Evolutionary conservation across 257 asterid genomes (phyloP).

Genomic region (Rehmannia glutinosa): DNA sequence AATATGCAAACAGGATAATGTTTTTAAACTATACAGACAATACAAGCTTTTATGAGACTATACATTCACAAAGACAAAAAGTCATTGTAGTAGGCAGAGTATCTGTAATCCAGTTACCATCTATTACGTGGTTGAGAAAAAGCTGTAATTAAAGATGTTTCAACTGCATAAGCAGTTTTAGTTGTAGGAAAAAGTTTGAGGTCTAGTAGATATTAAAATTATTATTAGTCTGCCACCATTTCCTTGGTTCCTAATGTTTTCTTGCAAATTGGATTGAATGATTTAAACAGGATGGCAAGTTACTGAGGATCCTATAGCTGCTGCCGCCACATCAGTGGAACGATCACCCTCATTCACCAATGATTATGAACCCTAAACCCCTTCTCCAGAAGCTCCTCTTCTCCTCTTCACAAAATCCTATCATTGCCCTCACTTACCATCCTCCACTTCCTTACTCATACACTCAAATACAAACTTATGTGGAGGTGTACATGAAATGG

Average conservation of each 20-base stretch:
- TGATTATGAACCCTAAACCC: constrained; percentile 2
- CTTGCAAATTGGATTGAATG: neutral
- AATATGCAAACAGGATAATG: no score
- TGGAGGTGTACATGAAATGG: constrained; percentile 87
- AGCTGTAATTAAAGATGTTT: no score
- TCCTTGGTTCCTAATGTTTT: neutral
- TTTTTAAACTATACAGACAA: no score
- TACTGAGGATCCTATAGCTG: neutral
- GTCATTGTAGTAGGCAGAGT: no score
- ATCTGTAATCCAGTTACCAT: no score
- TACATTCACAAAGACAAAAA: no score
- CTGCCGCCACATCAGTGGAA: no score
- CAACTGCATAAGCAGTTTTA: no score
- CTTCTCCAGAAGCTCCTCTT: constrained; percentile 20
- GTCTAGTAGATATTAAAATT: no score
- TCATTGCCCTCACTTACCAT: neutral
- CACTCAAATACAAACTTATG: constrained; percentile 47
- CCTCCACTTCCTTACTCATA: constrained; percentile 16
- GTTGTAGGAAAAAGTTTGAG: no score
- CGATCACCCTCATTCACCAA: neutral
- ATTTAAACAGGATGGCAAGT: neutral
- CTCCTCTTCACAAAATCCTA: constrained; percentile 9
- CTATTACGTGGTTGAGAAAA: no score
- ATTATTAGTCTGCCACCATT: neutral
- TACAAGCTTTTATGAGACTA: no score